A percentile compares a stretch with the other conserved stretches of the same genome.
phyloP scores from a whole-genome alignment of 73 alveolate species.

The Diophrys appendiculata region DNA sequence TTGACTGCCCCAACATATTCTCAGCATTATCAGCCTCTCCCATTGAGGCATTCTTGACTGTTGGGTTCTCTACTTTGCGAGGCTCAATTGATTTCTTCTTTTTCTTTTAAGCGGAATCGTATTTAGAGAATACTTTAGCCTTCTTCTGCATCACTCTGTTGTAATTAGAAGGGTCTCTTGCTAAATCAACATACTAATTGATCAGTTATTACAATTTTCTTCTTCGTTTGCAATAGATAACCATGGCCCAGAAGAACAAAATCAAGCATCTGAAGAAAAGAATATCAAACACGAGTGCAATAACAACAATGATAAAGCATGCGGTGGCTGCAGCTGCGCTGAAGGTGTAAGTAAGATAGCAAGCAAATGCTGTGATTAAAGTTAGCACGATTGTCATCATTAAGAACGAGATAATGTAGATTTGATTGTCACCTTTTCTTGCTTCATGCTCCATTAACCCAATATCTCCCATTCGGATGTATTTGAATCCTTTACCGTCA shows the following conservation, averaged over 20 bases:
- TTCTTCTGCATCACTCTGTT: neutral
- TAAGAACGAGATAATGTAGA: neutral
- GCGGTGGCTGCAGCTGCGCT: neutral
- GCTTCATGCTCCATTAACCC: constrained; percentile 12
- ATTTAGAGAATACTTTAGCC: neutral
- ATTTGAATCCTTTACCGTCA: neutral
- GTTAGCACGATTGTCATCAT: constrained; percentile 12
- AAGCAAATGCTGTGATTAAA: neutral
- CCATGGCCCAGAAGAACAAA: neutral
- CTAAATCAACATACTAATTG: neutral
- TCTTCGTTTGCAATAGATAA: neutral
- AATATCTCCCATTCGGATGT: constrained; percentile 4
- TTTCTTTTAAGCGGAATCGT: neutral
- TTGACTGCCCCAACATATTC: neutral
- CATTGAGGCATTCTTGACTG: neutral
- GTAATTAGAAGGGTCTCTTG: neutral
- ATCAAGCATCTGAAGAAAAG: neutral
- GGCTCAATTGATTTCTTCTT: neutral
- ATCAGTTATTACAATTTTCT: neutral
- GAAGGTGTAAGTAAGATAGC: constrained; percentile 3
- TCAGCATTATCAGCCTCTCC: neutral
- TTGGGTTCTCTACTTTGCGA: neutral
- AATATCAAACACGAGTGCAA: neutral
- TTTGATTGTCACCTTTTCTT: constrained; percentile 3
- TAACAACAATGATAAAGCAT: constrained; percentile 6